phyloP scores from a whole-genome alignment of 495 filamentous ascomycete species.

The Polyplosphaeria fusca region DNA sequence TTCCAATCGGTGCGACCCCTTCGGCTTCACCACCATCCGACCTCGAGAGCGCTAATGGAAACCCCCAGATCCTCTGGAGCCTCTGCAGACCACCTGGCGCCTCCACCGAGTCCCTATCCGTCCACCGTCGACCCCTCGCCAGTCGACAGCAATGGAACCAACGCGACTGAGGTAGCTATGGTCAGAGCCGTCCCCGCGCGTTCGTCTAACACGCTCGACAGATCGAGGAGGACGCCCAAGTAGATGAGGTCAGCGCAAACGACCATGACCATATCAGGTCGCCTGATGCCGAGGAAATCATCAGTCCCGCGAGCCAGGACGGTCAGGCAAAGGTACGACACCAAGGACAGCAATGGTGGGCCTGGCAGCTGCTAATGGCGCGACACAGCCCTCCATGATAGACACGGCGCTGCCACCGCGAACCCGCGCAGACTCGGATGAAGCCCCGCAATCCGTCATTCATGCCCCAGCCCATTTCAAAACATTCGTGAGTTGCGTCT shows the following conservation, averaged over 20 bases:
- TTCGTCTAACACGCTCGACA: conserved; percentile 35
- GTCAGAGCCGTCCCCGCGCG: conserved; percentile 40
- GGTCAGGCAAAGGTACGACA: conserved; percentile 29
- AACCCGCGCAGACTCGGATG: conserved; percentile 62
- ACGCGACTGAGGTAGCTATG: conserved; percentile 44
- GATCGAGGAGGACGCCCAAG: conserved; percentile 66
- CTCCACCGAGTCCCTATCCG: conserved; percentile 41
- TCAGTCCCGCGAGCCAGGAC: conserved; percentile 37
- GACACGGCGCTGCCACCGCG: conserved; percentile 53
- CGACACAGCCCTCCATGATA: conserved; percentile 58
- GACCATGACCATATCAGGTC: conserved; percentile 40
- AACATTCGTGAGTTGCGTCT: conserved; percentile 60
- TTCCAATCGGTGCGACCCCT: conserved; percentile 48
- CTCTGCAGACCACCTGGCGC: conserved; percentile 31
- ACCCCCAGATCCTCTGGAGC: conserved; percentile 36
- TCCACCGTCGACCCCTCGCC: conserved; percentile 64
- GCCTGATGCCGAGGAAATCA: conserved; percentile 35
- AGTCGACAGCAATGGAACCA: conserved; percentile 69
- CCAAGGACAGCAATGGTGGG: conserved; percentile 3
- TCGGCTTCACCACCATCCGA: background rate
- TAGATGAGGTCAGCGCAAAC: conserved; percentile 42
- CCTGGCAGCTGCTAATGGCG: background rate
- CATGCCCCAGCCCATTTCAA: conserved; percentile 79
- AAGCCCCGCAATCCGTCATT: conserved; percentile 74
- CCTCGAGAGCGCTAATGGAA: conserved; percentile 21